phyloP scores from a whole-genome alignment of 768 basidiomycete genomes.

The Tephrocybe sp. region DNA sequence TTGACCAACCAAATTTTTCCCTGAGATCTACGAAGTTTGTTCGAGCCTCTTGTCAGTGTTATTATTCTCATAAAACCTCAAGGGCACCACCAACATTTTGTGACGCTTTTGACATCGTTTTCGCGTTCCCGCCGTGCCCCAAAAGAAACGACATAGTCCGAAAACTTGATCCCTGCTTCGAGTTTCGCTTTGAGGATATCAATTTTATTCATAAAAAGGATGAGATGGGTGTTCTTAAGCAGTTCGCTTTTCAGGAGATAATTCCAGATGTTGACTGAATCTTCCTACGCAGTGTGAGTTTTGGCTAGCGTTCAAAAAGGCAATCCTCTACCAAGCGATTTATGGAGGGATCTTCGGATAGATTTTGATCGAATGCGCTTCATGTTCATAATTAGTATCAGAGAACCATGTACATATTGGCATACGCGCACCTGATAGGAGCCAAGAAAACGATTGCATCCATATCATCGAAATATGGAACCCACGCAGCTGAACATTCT shows the following conservation, averaged over 20 bases:
- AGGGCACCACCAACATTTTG: conserved; percentile 53
- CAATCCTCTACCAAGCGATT: conserved; percentile 51
- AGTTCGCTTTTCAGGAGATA: conserved; percentile 70
- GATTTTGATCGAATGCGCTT: conserved; percentile 66
- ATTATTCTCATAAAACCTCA: conserved; percentile 1
- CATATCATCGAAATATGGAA: conserved; percentile 66
- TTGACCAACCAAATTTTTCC: conserved; percentile 42
- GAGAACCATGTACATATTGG: background rate
- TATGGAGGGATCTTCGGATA: conserved; percentile 60
- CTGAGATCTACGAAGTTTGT: conserved; percentile 30
- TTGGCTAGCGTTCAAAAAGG: too few relatives aligned
- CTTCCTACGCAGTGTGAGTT: conserved; percentile 45
- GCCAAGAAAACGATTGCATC: conserved; percentile 71
- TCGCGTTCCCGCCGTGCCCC: conserved; percentile 43
- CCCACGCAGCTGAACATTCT: conserved; percentile 45
- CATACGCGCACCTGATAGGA: conserved; percentile 48
- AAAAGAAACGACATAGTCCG: conserved; percentile 71
- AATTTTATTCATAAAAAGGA: conserved; percentile 82
- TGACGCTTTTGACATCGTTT: conserved; percentile 67
- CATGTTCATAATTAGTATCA: background rate
- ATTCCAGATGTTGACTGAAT: conserved; percentile 75
- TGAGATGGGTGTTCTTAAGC: conserved; percentile 66
- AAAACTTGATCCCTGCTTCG: conserved; percentile 56
- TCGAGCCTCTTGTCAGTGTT: conserved; percentile 2
- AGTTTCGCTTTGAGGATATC: conserved; percentile 72